Conservation (phyloP, 495 filamentous ascomycete genomes). For the Xanthoparmelia taractica region DNA sequence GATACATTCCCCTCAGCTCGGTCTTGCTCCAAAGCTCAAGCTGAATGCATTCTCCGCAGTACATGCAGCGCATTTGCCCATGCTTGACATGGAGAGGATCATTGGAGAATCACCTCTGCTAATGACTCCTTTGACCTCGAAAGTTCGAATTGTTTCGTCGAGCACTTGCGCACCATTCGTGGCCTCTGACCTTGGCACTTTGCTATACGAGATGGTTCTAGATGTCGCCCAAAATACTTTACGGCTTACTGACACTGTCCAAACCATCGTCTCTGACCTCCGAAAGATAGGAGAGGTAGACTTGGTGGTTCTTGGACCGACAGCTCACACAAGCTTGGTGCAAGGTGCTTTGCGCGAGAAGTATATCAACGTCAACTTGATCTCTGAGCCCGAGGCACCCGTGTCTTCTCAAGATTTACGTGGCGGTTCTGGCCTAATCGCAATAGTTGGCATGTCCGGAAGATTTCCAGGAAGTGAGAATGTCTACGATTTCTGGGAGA, state of each 20-base stretch:
- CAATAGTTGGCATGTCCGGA: constrained; percentile 28
- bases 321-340: constrained; percentile 16
- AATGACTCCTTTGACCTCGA: constrained; percentile 4
- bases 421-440: constrained; percentile 10
- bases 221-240: constrained; percentile 18
- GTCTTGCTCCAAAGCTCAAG: constrained; percentile 16
- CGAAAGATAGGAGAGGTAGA: constrained; percentile 2
- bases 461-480: constrained; percentile 24
- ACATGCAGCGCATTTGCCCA: constrained; percentile 17
- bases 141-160: constrained; percentile 13
- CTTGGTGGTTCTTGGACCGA: constrained; percentile 18
- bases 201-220: constrained; percentile 15
- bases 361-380: constrained; percentile 7
- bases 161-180: constrained; percentile 11
- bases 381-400: constrained; percentile 1
- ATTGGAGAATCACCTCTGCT: constrained; percentile 17
- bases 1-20: constrained; percentile 8
- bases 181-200: constrained; percentile 14
- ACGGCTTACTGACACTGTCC: constrained; percentile 16
- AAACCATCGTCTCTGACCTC: constrained; percentile 12
- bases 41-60: constrained; percentile 13
- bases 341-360: constrained; percentile 15
- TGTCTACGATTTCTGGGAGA: constrained; percentile 21
- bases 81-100: constrained; percentile 16
- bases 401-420: neutral